Conservation (phyloP, 2,329 filamentous ascomycete genomes). For the Fusarium longipes region DNA sequence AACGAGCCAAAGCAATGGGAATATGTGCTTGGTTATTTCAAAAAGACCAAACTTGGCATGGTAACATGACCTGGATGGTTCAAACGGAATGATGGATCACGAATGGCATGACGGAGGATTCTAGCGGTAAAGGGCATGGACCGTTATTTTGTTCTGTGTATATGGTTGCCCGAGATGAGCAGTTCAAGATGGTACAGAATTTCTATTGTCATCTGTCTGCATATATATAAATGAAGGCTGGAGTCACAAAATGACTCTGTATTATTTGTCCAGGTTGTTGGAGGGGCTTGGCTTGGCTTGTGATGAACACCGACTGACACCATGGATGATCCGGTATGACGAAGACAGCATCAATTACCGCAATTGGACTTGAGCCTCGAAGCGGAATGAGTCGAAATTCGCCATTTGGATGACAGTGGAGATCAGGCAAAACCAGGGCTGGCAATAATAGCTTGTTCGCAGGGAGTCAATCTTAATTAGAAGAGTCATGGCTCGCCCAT, state of each 20-base stretch:
- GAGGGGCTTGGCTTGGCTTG: neutral
- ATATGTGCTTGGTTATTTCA: neutral
- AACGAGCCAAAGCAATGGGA: slow-evolving; percentile 1
- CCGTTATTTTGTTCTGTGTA: slow-evolving; percentile 36
- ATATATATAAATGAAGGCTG: slow-evolving; percentile 20
- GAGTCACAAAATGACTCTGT: slow-evolving; percentile 7
- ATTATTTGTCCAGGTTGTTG: neutral
- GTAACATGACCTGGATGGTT: slow-evolving; percentile 18
- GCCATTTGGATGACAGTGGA: neutral
- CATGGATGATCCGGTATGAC: neutral
- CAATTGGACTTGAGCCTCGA: slow-evolving; percentile 26
- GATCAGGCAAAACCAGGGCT: slow-evolving; percentile 3
- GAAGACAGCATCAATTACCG: slow-evolving; percentile 25
- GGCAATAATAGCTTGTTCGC: neutral
- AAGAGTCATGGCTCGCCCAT: slow-evolving; percentile 11
- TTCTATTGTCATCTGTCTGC: slow-evolving; percentile 19
- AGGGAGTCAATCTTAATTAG: slow-evolving; percentile 16
- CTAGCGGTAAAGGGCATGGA: slow-evolving; percentile 30
- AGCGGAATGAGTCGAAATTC: slow-evolving; percentile 41
- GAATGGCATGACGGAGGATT: slow-evolving; percentile 23
- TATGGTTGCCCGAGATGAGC: slow-evolving; percentile 19
- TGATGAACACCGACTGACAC: neutral
- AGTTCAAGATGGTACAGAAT: slow-evolving; percentile 13
- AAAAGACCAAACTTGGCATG: slow-evolving; percentile 12
- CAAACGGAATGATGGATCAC: slow-evolving; percentile 24